Evolutionary conservation across 2,329 filamentous ascomycete species (phyloP).

Genomic region (Xylaria sp.): DNA sequence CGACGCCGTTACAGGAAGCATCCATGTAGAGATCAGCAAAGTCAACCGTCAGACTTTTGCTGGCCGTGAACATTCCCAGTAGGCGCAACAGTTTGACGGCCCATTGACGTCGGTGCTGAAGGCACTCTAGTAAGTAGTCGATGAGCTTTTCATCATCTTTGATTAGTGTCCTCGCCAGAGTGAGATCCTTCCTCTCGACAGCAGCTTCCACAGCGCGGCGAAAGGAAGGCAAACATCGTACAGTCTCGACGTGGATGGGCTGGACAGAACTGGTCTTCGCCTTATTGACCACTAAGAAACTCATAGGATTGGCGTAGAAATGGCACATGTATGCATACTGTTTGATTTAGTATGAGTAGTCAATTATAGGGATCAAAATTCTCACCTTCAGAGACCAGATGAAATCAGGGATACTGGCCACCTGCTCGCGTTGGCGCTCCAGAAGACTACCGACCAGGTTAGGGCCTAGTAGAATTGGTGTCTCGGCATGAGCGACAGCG

Average conservation of each 20-base stretch:
- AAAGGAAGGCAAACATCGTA: slow-evolving; percentile 67
- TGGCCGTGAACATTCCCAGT: slow-evolving; percentile 42
- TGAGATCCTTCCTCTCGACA: slow-evolving; percentile 39
- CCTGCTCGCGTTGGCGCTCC: slow-evolving; percentile 69
- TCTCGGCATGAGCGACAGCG: slow-evolving; percentile 54
- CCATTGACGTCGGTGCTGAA: slow-evolving; percentile 35
- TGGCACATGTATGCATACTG: slow-evolving; percentile 83
- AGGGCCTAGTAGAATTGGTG: slow-evolving; percentile 58
- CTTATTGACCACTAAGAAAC: slow-evolving; percentile 50
- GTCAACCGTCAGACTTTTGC: slow-evolving; percentile 26
- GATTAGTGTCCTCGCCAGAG: slow-evolving; percentile 48
- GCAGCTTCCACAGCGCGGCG: slow-evolving; percentile 46
- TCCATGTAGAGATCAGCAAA: slow-evolving; percentile 57
- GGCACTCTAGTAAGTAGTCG: slow-evolving; percentile 33
- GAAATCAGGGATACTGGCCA: slow-evolving; percentile 69
- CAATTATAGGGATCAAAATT: background rate
- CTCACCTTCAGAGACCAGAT: slow-evolving; percentile 61
- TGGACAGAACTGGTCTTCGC: slow-evolving; percentile 40
- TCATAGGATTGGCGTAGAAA: slow-evolving; percentile 73
- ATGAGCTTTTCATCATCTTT: slow-evolving; percentile 54
- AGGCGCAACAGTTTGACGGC: slow-evolving; percentile 43
- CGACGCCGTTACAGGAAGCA: slow-evolving; percentile 52
- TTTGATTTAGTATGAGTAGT: slow-evolving; percentile 13
- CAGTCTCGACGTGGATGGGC: slow-evolving; percentile 58
- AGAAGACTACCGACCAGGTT: slow-evolving; percentile 58